Base-by-base conservation (phyloP, 805 yeast species). In the Wickerhamomyces chaumierensis region DNA sequence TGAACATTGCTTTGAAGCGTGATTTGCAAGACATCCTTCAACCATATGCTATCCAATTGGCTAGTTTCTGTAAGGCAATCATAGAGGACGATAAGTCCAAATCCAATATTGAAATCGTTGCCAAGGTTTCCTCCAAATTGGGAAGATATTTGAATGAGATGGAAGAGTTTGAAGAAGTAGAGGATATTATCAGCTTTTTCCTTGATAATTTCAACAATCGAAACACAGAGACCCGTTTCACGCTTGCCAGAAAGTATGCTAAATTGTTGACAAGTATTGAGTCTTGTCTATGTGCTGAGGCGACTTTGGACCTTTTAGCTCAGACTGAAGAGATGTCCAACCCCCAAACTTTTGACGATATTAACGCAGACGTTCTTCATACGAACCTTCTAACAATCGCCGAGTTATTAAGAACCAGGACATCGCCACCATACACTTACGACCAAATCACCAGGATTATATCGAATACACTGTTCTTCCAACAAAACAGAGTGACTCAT, bases 181-280 rank as follows among this genome's bases (percentile, higher is more conserved):
- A 77, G 31, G 61, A 54, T 4, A 66, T 78, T 3, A 49, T 83
- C 2, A 65, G 68, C 28, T 62, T 66, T 50, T 60, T 77, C 33
- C 44, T 78, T 4, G 46, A 56, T 3, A 60, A 65, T 32, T 56
- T 75, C 39, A 61, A 62, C n/a, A 58, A 68, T 35, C 58, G 55
- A 28, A 82, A 74, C 38, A 73, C 82, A 0, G 58, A 62, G 2
- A 68, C 80, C 3, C 60, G 96, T 38, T 78, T 78, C 44, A 62
- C 75, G 1, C 61, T 79, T 27, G 82, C 95, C 1, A 81, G 80
- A 52, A 75, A 78, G 18, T 55, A 81, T 20, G 72, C 81, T 5
- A 64, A 73, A 34, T 51, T 84, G 11, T 37, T 55, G 0, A 42
- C 48, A 5, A 46, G 63, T 3, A 45, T 71, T 14, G 57, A 62